A percentile compares a stretch with the other conserved stretches of the same genome.
Evolutionary conservation across 352 stramenopile genomes (phyloP).

Genomic region (Phytopythium vexans): DNA sequence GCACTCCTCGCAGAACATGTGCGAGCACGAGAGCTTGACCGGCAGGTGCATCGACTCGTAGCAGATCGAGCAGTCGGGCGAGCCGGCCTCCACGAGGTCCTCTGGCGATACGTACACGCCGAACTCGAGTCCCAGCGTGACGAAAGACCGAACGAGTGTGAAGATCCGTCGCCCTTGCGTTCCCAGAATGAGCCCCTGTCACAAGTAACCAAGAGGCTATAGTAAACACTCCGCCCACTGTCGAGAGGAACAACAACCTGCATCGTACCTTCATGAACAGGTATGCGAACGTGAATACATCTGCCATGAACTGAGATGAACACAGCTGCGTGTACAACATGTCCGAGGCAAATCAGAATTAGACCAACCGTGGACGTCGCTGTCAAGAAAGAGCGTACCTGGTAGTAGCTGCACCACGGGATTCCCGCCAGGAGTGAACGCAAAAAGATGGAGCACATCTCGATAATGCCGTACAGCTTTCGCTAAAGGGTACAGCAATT

Average conservation of each 20-base stretch:
- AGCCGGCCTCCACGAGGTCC: constrained; percentile 57
- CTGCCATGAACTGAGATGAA: constrained; percentile 66
- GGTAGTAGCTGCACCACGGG: constrained; percentile 80
- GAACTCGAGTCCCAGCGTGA: constrained; percentile 65
- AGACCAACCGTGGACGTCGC: not conserved
- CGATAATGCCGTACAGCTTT: constrained; percentile 76
- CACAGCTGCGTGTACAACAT: constrained; percentile 27
- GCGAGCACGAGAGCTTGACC: constrained; percentile 70
- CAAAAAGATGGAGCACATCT: constrained; percentile 68
- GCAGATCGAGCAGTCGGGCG: constrained; percentile 77
- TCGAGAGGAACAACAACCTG: constrained; percentile 1
- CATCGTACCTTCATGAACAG: constrained; percentile 67
- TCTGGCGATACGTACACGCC: constrained; percentile 60
- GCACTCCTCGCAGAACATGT: constrained; percentile 87
- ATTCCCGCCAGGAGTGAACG: constrained; percentile 52
- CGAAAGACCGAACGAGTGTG: constrained; percentile 44
- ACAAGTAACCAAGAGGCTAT: no score
- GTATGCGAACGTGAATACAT: constrained; percentile 75
- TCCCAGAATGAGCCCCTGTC: constrained; percentile 53
- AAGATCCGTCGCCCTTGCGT: constrained; percentile 52
- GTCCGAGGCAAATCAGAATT: not conserved
- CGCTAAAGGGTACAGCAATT: constrained; percentile 23
- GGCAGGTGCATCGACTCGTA: constrained; percentile 72
- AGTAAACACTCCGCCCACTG: not conserved
- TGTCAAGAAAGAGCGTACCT: constrained; percentile 11